phyloP scores from a whole-genome alignment of 805 yeast species.

The Kluyveromyces aestuarii region DNA sequence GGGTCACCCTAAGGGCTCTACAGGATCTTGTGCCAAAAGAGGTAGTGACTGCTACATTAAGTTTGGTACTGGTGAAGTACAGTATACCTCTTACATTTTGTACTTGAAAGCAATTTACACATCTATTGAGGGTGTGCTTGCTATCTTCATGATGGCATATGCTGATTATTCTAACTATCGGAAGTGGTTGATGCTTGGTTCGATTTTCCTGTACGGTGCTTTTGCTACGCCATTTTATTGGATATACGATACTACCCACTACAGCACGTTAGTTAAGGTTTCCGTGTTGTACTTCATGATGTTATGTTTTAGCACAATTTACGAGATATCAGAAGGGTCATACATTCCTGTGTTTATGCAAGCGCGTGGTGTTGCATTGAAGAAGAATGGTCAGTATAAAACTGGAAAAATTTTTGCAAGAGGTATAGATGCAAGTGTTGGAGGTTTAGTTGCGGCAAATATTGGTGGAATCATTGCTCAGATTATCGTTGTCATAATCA shows the following conservation, averaged over 20 bases:
- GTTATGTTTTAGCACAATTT: constrained; percentile 23
- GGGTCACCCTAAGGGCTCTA: constrained; percentile 22
- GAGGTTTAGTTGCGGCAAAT: constrained; percentile 31
- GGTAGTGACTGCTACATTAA: constrained; percentile 34
- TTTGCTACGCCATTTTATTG: constrained; percentile 32
- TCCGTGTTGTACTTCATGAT: constrained; percentile 29
- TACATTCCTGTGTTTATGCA: constrained; percentile 35
- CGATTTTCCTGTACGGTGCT: constrained; percentile 27
- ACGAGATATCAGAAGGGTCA: constrained; percentile 33
- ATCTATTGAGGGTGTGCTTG: constrained; percentile 31
- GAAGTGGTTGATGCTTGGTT: constrained; percentile 27
- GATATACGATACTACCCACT: constrained; percentile 14
- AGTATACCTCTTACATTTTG: constrained; percentile 30
- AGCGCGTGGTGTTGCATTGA: constrained; percentile 13
- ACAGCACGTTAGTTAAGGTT: constrained; percentile 16
- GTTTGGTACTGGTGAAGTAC: constrained; percentile 30
- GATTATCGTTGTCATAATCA: constrained; percentile 31
- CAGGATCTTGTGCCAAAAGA: constrained; percentile 17
- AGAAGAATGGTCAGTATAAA: background rate
- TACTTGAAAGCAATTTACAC: constrained; percentile 32
- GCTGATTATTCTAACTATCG: constrained; percentile 34
- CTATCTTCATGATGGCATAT: constrained; percentile 31
- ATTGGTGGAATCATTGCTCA: constrained; percentile 33
- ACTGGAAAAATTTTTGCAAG: constrained; percentile 18
- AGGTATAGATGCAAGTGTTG: constrained; percentile 31